Evolutionary conservation across 2,329 filamentous ascomycete genomes (phyloP), one percentile per base, ranked within the genome.

Genomic region (Botrytis aclada): DNA sequence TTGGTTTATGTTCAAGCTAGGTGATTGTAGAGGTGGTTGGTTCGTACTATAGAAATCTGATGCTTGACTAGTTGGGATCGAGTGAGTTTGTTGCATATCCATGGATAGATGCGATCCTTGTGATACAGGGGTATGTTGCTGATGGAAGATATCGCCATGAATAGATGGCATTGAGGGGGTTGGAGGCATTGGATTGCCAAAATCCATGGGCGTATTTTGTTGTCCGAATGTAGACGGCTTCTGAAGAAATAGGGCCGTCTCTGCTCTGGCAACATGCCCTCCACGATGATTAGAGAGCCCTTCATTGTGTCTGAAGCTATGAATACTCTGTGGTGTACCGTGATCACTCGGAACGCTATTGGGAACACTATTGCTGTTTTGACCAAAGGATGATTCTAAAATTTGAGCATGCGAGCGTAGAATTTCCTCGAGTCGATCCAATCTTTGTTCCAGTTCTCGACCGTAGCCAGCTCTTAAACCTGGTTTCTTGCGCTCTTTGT

Each of bases 381-480:
- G 63, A 78, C 69, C 63, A 65, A 90, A 85, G 71, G 87, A 86
- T 41, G 84, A 85, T 76, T 92, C 88, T 4, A 93, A 84, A 65
- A 93, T 89, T 75, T 90, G 89, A 65, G 89, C 87, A 81, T 93
- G 91, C 0, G 87, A 84, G 70, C 88, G 86, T 65, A 93, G 83
- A 62, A 92, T 88, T 73, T 89, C 87, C 80, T 93, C 91, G 20
- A 93, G 84, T 77, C 88, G 87, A 79, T 93, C 91, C 58, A 93
- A 86, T 54, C 92, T 87, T 77, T 92, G 89, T 81, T 93, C 91
- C 41, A 93, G 83, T 81, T 93, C 91, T 72, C 91, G 88, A 25
- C 91, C 91, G 80, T 93, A 93, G 25, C 89, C 89, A 47, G 89
- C 89, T 73, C 80, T 77, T 43, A 91, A 81, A 0, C 89, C 89